Base-by-base conservation (phyloP, 2,329 filamentous ascomycete genomes). In the Phoma herbarum region DNA sequence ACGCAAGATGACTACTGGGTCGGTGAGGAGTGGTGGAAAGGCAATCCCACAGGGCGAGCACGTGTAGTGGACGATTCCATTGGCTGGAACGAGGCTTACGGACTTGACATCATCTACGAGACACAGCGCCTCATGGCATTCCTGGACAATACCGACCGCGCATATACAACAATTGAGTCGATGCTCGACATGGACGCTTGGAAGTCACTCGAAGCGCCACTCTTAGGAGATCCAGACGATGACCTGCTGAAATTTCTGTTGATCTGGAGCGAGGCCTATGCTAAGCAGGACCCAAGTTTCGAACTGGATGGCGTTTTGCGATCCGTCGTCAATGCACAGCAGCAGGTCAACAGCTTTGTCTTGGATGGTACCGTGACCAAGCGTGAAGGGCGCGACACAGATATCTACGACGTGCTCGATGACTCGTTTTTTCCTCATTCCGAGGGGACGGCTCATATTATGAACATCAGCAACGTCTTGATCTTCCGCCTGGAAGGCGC, bases 11-110 rank as follows among this genome's bases (percentile, higher is more conserved):
- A 83, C 57, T 89, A 89, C 65, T 85, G 84, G 42, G 72, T 82
- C 52, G 82, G 87, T 58, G 64, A 78, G 1, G 82, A 86, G 11
- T 89, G 87, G 87, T 89, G 87, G 86, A 84, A 83, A 65, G 87
- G 87, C 20, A 80, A 79, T 28, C 70, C 80, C 0, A 82, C 86
- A 25, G 75, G 80, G 28, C 72, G 81, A 14, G 79, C 83, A 3
- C 82, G 80, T 45, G 81, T 84, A 22, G 79, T 86, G n/a, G 79
- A 82, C 49, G 68, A 80, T 56, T 67, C 66, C 33, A 60, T 69
- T 5, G 66, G 75, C 6, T 60, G 67, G 28, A 71, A 71, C 7
- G 65, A 66, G n/a, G 67, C 74, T 52, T 47, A 66, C 14, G 65
- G 66, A 2, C 50, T 74, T n/a, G 78, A 81, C 2, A 74, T 87